Conservation (phyloP, 2,329 filamentous ascomycete genomes). For the Alternaria tenuissima region DNA sequence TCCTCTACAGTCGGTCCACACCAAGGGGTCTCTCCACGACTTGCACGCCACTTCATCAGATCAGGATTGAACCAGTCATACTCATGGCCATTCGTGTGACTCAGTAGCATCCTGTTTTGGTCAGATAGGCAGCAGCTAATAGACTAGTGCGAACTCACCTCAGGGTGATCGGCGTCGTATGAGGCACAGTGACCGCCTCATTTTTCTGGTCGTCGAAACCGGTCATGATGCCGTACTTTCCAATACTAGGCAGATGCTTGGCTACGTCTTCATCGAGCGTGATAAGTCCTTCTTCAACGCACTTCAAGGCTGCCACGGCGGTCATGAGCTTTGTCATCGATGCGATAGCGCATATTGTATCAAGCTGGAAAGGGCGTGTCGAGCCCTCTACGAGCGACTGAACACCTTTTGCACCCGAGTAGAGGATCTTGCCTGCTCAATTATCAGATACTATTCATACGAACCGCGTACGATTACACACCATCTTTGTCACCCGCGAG, state of each 20-base stretch:
- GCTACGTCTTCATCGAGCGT: constrained; percentile 28
- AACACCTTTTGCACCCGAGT: constrained; percentile 12
- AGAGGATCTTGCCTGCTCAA: constrained; percentile 4
- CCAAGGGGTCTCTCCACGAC: constrained; percentile 38
- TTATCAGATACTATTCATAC: neutral
- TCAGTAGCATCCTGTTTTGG: constrained; percentile 49
- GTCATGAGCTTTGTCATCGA: constrained; percentile 43
- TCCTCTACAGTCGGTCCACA: constrained; percentile 60
- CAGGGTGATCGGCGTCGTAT: constrained; percentile 54
- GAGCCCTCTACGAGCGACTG: constrained; percentile 10
- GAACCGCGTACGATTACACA: neutral
- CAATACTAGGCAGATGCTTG: constrained; percentile 37
- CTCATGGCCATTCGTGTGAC: constrained; percentile 56
- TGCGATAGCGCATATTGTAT: constrained; percentile 58
- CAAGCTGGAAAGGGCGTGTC: constrained; percentile 11
- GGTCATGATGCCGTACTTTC: constrained; percentile 44
- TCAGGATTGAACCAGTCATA: constrained; percentile 57
- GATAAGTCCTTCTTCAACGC: constrained; percentile 35
- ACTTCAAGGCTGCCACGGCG: constrained; percentile 27
- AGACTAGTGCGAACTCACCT: constrained; percentile 22
- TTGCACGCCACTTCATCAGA: constrained; percentile 48
- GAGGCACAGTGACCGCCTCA: constrained; percentile 37
- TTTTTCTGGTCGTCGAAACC: constrained; percentile 23
- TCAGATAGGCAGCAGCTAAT: neutral
- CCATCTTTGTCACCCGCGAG: constrained; percentile 15